Conservation (phyloP, 441 rosid species). For the Pelargonium australe region DNA sequence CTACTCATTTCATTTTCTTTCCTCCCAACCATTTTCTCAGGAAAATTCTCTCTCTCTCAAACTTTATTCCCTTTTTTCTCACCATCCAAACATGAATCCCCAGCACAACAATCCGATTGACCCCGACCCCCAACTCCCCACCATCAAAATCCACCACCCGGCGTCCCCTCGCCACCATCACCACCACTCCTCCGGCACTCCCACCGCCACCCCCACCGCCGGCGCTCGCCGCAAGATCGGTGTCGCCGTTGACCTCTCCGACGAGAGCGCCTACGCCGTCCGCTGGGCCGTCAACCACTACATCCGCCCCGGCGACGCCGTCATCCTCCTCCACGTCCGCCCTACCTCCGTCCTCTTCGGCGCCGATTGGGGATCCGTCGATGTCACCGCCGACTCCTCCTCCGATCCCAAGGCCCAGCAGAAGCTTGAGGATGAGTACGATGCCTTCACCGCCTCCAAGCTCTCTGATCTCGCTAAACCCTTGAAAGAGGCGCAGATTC, state of each 20-base stretch:
- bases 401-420: neutral
- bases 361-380: slow-evolving; percentile 20
- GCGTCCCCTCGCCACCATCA: slow-evolving; percentile 19
- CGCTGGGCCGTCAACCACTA: slow-evolving; percentile 21
- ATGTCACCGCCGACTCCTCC: slow-evolving; percentile 1
- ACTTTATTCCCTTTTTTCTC: neutral
- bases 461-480: slow-evolving; percentile 18
- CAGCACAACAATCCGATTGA: neutral
- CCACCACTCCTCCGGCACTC: slow-evolving; percentile 12
- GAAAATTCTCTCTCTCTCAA: neutral
- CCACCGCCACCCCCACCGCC: slow-evolving; percentile 17
- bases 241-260: slow-evolving; percentile 25
- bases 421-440: slow-evolving; percentile 16
- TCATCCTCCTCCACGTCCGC: slow-evolving; percentile 21
- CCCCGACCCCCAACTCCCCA: slow-evolving; percentile 3
- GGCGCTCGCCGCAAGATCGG: slow-evolving; percentile 22
- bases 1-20: neutral
- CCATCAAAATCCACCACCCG: slow-evolving; percentile 21
- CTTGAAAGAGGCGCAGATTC: slow-evolving; percentile 17
- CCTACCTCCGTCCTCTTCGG: slow-evolving; percentile 24
- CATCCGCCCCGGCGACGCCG: slow-evolving; percentile 23
- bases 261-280: slow-evolving; percentile 21
- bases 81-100: neutral
- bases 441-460: slow-evolving; percentile 19
- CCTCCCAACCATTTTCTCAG: neutral